Evolutionary conservation across 768 basidiomycete species (phyloP).

Genomic region (Fomitopsis pulvina): DNA sequence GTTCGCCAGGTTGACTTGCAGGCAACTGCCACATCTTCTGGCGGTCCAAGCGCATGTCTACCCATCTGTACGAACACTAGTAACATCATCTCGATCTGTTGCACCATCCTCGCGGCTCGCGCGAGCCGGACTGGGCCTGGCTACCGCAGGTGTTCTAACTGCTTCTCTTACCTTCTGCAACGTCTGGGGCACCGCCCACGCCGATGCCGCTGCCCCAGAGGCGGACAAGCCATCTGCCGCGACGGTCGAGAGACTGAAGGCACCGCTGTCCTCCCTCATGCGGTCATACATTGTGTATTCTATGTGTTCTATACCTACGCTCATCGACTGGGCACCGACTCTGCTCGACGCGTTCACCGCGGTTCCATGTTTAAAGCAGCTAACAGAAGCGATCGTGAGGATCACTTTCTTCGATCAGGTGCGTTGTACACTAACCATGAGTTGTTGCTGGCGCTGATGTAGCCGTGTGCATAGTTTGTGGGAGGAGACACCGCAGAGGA

Average conservation of each 20-base stretch:
- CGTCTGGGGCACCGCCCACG: constrained; percentile 14
- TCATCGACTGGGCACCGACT: constrained; percentile 71
- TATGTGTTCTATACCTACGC: constrained; percentile 64
- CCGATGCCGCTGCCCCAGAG: constrained; percentile 15
- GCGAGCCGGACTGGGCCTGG: constrained; percentile 2
- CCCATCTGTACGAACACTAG: constrained; percentile 2
- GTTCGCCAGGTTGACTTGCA: constrained; percentile 1
- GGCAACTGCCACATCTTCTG: not conserved
- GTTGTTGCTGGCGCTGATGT: not conserved
- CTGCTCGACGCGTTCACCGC: constrained; percentile 53
- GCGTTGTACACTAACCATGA: constrained; percentile 18
- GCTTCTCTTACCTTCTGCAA: constrained; percentile 9
- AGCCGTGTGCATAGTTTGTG: constrained; percentile 54
- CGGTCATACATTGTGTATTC: constrained; percentile 80
- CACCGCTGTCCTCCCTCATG: constrained; percentile 34
- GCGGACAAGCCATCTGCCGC: not conserved
- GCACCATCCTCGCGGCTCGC: not conserved
- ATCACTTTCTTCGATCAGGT: constrained; percentile 85
- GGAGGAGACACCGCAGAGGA: constrained; percentile 78
- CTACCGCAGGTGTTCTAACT: constrained; percentile 10
- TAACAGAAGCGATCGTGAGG: constrained; percentile 66
- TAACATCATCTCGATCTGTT: not conserved
- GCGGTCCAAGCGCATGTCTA: not conserved
- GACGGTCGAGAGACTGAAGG: constrained; percentile 4
- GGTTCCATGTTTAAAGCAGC: constrained; percentile 49